phyloP scores from a whole-genome alignment of 345 rosid genomes.

The Eucalyptus marginata region DNA sequence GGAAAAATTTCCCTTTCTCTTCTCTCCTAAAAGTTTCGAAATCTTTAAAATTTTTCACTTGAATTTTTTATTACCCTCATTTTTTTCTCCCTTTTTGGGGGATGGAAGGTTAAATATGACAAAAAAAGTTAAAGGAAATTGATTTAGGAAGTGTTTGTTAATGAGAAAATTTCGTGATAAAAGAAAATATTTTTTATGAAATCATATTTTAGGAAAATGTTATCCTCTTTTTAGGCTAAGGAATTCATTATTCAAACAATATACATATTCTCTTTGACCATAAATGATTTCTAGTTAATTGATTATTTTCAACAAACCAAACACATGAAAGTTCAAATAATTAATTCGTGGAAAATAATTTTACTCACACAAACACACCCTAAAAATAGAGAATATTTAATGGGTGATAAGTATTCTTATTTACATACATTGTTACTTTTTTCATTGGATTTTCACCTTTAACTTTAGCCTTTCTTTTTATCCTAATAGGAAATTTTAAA shows the following conservation, averaged over 20 bases:
- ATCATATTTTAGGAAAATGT: not conserved
- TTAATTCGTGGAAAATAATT: not conserved
- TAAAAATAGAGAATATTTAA: not conserved
- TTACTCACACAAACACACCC: not conserved
- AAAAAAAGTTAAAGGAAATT: not conserved
- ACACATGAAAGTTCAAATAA: too few relatives aligned
- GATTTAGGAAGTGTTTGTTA: rapidly evolving
- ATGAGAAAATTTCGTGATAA: not conserved
- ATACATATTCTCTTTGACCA: too few relatives aligned
- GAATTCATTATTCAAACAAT: not conserved
- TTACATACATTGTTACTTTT: not conserved
- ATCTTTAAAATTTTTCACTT: not conserved
- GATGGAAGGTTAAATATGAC: not conserved
- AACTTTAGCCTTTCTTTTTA: not conserved
- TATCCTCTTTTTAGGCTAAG: not conserved
- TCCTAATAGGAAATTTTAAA: not conserved
- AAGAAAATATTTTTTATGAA: not conserved
- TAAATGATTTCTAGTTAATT: too few relatives aligned
- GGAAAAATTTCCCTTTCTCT: not conserved
- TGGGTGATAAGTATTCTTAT: not conserved
- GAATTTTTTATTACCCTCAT: not conserved
- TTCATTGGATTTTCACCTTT: not conserved
- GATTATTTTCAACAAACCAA: not conserved
- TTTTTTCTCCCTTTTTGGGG: not conserved
- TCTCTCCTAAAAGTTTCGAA: not conserved